These are phyloP conservation scores for Aspergillus floridensis DNA, from an alignment of 2,329 filamentous ascomycete species.

Conservation along the genomic window DNA sequence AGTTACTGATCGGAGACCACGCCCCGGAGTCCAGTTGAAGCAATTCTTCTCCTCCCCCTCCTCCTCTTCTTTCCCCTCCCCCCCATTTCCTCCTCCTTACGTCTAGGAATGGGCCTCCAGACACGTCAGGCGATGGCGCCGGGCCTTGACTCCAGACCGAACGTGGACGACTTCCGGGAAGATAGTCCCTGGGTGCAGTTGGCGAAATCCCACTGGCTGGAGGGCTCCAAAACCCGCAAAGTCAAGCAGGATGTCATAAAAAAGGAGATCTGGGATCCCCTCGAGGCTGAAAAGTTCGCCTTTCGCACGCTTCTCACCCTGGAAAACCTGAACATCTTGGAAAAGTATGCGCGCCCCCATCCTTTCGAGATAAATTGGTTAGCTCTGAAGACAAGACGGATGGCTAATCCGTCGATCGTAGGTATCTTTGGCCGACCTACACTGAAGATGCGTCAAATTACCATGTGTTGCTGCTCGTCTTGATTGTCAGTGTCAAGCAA, in stretches of 20 bases:
- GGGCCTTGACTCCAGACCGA: constrained; percentile 42
- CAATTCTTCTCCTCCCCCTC: constrained; percentile 14
- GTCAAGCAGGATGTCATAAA: constrained; percentile 81
- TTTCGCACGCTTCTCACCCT: constrained; percentile 75
- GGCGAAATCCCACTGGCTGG: constrained; percentile 83
- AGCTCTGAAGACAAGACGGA: neutral
- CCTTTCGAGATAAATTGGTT: neutral
- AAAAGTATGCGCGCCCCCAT: constrained; percentile 56
- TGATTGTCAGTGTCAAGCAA: constrained; percentile 84
- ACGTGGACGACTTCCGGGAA: constrained; percentile 43
- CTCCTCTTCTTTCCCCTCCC: constrained; percentile 9
- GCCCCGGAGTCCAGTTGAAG: constrained; percentile 59
- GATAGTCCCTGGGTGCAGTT: constrained; percentile 60
- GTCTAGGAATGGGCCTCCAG: constrained; percentile 39
- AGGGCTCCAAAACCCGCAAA: constrained; percentile 66
- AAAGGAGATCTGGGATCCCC: constrained; percentile 79
- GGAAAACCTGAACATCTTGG: constrained; percentile 86
- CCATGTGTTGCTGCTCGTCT: constrained; percentile 80
- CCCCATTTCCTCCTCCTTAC: constrained; percentile 13
- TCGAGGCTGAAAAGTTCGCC: constrained; percentile 78
- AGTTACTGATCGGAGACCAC: constrained; percentile 39
- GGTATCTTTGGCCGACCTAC: constrained; percentile 94
- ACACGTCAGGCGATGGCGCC: constrained; percentile 59
- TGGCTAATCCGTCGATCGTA: constrained; percentile 36
- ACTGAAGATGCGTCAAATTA: constrained; percentile 84